Conservation (phyloP, 2,329 filamentous ascomycete species). For the Fusarium ramigenum region DNA sequence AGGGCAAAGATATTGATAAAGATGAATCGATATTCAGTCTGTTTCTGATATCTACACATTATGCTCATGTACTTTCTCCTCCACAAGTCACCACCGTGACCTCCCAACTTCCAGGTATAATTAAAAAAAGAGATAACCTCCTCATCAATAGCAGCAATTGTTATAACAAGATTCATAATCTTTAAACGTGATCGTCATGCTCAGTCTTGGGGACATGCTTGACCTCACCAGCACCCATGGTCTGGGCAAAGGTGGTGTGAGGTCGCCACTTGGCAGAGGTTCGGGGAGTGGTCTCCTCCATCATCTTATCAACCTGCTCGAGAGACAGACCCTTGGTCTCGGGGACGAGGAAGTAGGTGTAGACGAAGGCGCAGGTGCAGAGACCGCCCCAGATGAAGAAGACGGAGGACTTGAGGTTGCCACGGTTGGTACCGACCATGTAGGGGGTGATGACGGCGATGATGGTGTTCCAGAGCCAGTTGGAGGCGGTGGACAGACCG, state of each 20-base stretch:
- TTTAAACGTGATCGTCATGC: slow-evolving; percentile 46
- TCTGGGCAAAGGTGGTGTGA: slow-evolving; percentile 72
- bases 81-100: background rate
- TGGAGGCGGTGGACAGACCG: slow-evolving; percentile 77
- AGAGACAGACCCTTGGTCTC: slow-evolving; percentile 81
- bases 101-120: slow-evolving; percentile 17
- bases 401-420: slow-evolving; percentile 67
- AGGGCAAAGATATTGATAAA: background rate
- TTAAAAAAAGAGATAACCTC: slow-evolving; percentile 13
- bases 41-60: slow-evolving; percentile 38
- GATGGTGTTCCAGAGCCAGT: slow-evolving; percentile 77
- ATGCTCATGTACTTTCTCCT: slow-evolving; percentile 29
- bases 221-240: slow-evolving; percentile 43
- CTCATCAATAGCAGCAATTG: background rate
- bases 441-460: slow-evolving; percentile 75
- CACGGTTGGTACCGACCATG: slow-evolving; percentile 61
- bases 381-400: slow-evolving; percentile 81
- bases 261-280: slow-evolving; percentile 82
- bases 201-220: slow-evolving; percentile 42
- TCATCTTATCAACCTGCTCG: slow-evolving; percentile 86
- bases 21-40: slow-evolving; percentile 27
- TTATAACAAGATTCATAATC: background rate
- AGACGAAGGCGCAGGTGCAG: slow-evolving; percentile 67
- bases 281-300: slow-evolving; percentile 84
- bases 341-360: slow-evolving; percentile 78